Conservation (phyloP, 208 protist genomes). For the Acanthamoeba royreba region DNA sequence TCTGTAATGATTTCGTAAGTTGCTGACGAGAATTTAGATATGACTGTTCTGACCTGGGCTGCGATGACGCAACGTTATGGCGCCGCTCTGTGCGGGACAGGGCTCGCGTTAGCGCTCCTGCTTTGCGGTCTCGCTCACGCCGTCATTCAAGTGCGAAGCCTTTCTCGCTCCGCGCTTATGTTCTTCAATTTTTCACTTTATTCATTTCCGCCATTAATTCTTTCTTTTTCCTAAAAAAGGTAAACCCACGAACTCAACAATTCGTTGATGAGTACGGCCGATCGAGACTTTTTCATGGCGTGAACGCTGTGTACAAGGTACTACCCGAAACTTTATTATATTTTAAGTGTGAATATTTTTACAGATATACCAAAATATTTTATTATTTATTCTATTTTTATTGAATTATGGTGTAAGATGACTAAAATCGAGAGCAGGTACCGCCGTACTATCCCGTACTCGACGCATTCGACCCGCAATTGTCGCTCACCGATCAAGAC, state of each 20-base stretch:
- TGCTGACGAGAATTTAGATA: too few species aligned
- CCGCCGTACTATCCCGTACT: not conserved
- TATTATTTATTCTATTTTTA: not conserved
- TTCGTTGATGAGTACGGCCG: conserved; percentile 59
- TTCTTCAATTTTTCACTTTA: too few species aligned
- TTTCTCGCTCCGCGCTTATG: too few species aligned
- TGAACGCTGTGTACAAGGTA: conserved; percentile 70
- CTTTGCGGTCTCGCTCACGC: too few species aligned
- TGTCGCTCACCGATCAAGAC: not conserved
- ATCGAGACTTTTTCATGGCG: conserved; percentile 63
- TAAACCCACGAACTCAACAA: conserved; percentile 48
- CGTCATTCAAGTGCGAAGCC: too few species aligned
- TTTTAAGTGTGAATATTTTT: not conserved
- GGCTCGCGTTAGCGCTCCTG: too few species aligned
- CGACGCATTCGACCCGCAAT: conserved; percentile 31
- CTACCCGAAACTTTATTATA: not conserved
- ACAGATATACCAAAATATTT: too few species aligned
- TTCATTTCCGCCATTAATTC: not conserved
- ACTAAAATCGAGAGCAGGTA: not conserved
- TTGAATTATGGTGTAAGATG: not conserved
- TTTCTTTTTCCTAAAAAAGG: not conserved
- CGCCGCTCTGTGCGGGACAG: too few species aligned
- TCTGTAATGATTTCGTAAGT: too few species aligned
- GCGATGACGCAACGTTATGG: too few species aligned
- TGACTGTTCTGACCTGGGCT: too few species aligned